phyloP scores from a whole-genome alignment of 345 rosid genomes.

The Citrus sp. region DNA sequence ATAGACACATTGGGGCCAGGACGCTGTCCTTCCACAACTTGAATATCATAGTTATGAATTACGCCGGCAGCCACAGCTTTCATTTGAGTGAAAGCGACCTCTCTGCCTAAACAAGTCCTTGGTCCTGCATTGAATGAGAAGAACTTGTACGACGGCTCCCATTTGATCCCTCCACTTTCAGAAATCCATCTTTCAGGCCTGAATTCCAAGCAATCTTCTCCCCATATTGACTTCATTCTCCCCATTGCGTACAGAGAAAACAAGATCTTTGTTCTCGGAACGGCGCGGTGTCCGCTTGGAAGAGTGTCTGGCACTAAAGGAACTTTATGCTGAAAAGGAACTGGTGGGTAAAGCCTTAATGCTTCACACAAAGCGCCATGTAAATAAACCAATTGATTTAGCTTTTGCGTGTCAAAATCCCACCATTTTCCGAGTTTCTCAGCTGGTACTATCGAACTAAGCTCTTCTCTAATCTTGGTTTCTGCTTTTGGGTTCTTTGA shows the following conservation, averaged over 20 bases:
- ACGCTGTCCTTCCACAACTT: neutral
- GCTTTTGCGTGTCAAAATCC: neutral
- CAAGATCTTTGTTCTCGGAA: constrained; percentile 14
- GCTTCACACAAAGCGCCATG: constrained; percentile 38
- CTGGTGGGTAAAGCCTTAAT: constrained; percentile 32
- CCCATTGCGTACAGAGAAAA: constrained; percentile 30
- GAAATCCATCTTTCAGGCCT: constrained; percentile 44
- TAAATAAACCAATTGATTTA: constrained; percentile 27
- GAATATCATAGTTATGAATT: neutral
- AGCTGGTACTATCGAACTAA: constrained; percentile 6
- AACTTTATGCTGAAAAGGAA: constrained; percentile 31
- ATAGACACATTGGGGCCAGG: neutral
- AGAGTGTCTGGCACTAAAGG: constrained; percentile 20
- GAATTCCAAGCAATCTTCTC: constrained; percentile 36
- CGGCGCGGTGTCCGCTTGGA: constrained; percentile 38
- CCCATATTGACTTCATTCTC: constrained; percentile 33
- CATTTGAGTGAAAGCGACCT: constrained; percentile 6
- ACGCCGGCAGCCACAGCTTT: neutral
- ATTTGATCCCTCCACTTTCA: constrained; percentile 23
- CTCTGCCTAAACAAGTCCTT: constrained; percentile 4
- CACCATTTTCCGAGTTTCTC: neutral
- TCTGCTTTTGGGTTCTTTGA: constrained; percentile 25
- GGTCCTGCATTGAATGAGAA: constrained; percentile 10
- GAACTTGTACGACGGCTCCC: constrained; percentile 3
- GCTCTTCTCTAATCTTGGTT: constrained; percentile 43